Percentiles rank a stretch among this genome's conserved stretches.
These are phyloP conservation scores for Knoxia roxburghii DNA, from an alignment of 257 asterid genomes.

Conservation along the genomic window DNA sequence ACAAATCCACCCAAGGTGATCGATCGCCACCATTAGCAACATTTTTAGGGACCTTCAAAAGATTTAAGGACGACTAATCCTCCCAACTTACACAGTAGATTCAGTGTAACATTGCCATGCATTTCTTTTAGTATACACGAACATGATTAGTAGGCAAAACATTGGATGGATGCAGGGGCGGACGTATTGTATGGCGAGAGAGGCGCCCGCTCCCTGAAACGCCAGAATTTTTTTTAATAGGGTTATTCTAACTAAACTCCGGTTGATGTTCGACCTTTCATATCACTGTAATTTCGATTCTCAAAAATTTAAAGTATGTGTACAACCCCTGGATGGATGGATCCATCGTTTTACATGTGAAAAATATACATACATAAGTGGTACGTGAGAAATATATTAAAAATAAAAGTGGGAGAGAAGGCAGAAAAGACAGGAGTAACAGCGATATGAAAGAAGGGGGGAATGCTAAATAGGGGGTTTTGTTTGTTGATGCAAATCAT, in stretches of 20 bases:
- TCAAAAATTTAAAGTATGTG: no score
- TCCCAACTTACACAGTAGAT: background rate
- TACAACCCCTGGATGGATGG: no score
- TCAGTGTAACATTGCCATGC: background rate
- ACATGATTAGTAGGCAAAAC: no score
- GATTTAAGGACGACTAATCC: no score
- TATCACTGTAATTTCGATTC: no score
- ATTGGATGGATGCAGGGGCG: no score
- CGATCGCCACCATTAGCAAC: background rate
- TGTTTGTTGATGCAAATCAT: constrained; percentile 55
- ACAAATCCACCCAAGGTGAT: no score
- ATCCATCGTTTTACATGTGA: constrained; percentile 18
- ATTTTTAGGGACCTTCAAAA: background rate
- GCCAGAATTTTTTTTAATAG: no score
- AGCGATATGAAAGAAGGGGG: constrained; percentile 11
- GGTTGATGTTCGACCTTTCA: no score
- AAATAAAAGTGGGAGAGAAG: background rate
- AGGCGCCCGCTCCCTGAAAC: no score
- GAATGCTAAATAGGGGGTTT: constrained; percentile 10
- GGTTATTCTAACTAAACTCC: no score
- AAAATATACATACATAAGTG: background rate
- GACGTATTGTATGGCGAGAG: no score
- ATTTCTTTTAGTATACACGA: background rate
- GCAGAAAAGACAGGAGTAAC: background rate
- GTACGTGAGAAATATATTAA: background rate